A percentile compares a stretch with the other conserved stretches of the same genome.
phyloP scores from a whole-genome alignment of 805 yeast species.

The Metschnikowia corniflorae region DNA sequence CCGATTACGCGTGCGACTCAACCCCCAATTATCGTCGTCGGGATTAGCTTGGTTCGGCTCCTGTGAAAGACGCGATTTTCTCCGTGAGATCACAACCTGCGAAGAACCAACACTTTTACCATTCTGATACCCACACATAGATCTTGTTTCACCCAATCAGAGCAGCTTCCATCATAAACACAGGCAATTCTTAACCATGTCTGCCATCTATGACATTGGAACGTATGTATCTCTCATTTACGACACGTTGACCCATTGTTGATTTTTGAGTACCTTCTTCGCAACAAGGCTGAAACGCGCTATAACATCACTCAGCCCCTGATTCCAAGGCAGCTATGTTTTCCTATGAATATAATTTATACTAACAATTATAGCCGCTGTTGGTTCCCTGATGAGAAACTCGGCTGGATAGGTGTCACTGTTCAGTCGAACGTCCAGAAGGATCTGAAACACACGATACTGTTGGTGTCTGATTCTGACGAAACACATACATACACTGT shows the following conservation, averaged over 20 bases:
- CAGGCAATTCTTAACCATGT: conserved; percentile 1
- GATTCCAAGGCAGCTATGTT: too few species aligned
- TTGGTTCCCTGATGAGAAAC: conserved; percentile 72
- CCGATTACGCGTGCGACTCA: too few species aligned
- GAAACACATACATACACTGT: conserved; percentile 39
- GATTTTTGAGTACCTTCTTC: not conserved
- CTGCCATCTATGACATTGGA: conserved; percentile 29
- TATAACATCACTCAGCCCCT: too few species aligned
- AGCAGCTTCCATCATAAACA: too few species aligned
- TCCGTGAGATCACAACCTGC: too few species aligned
- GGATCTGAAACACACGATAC: conserved; percentile 45
- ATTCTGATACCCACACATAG: too few species aligned
- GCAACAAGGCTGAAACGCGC: not conserved
- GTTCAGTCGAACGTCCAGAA: conserved; percentile 44
- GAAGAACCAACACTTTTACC: too few species aligned
- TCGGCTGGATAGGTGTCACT: conserved; percentile 75
- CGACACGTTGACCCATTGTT: not conserved
- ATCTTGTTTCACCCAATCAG: too few species aligned
- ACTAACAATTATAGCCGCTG: conserved; percentile 43
- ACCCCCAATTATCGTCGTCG: too few species aligned
- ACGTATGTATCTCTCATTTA: conserved; percentile 27
- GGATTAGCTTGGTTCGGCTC: too few species aligned
- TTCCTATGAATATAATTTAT: not conserved
- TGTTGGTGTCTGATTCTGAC: conserved; percentile 52
- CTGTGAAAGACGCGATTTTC: too few species aligned